These are phyloP conservation scores for Kurtzmaniella quercitrusa DNA, from an alignment of 1,139 yeast genomes.

Conservation along the genomic window DNA sequence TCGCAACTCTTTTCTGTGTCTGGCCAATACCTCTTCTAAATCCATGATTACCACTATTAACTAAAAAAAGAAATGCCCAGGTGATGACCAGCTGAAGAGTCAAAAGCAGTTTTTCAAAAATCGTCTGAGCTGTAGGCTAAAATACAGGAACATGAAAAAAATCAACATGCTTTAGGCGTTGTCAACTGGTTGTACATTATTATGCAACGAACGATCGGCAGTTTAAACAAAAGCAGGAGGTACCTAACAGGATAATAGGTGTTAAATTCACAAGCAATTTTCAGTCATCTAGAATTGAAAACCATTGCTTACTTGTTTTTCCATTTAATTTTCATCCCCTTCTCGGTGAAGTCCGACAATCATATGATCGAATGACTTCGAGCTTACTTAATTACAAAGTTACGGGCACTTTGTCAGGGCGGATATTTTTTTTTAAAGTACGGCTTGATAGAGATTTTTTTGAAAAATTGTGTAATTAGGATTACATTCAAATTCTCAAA, in stretches of 20 bases:
- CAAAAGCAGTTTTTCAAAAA: background rate
- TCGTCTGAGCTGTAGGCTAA: background rate
- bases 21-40: slow-evolving; percentile 49
- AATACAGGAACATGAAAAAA: background rate
- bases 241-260: too few species aligned
- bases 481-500: too few species aligned
- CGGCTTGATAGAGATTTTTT: too few species aligned
- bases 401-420: background rate
- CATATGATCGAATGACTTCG: too few species aligned
- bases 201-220: background rate
- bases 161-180: background rate
- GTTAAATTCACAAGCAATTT: too few species aligned
- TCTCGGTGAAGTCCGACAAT: too few species aligned
- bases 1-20: slow-evolving; percentile 67
- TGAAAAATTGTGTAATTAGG: too few species aligned
- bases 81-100: background rate
- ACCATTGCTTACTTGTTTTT: too few species aligned
- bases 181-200: background rate
- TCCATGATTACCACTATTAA: background rate
- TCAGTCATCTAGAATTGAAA: too few species aligned
- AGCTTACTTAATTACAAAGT: too few species aligned
- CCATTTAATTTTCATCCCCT: too few species aligned
- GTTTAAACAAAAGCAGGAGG: background rate
- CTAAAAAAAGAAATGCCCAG: background rate
- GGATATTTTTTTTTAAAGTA: background rate